Base-by-base conservation (phyloP, 371 early-diverging fungal genomes). In the Actinomortierella wolfii region DNA sequence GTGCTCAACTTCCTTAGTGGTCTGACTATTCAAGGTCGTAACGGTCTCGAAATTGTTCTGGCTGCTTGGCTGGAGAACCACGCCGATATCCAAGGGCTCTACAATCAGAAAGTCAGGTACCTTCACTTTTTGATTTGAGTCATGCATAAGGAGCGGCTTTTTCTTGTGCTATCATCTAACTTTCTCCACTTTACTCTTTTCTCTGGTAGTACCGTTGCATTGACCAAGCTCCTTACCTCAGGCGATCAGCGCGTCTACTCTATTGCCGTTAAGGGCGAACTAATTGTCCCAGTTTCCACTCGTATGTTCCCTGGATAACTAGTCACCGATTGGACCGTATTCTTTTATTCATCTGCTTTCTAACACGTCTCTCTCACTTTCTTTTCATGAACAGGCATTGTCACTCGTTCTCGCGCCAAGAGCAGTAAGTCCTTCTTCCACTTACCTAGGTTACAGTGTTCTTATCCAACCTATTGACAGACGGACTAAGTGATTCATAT, bases 211-310 rank as follows among this genome's bases (percentile, higher is more conserved):
- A 86, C 91, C 18, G 82, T 88, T 48, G 94, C 94, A 0, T 74
- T 97, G 68, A 85, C 87, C 26, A 89, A 89, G 63, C 71, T 96
- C 40, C 88, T 87, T 53, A 52, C 77, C 42, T 78, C 83, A 5
- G 81, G 70, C 7, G 93, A 95, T 67, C 82, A 90, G 44, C 77
- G 91, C 26, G 64, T 97, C n/a, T 57, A 76, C 15, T 64, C 61
- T 18, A 77, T 96, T 50, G 74, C 82, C 39, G 94, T 94, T 34
- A 86, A 91, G 59, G 95, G 96, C 48, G 92, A 94, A 39, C 77
- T 92, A 57, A 87, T 93, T 57, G 86, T 88, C 29, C 68, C 79
- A 20, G 81, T 83, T 21, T 86, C 85, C n/a, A 81, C 87, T 54
- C 83, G 84, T 79, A 85, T 54, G 75, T 62, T 0, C 20, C 25